These are phyloP conservation scores for Beverwykella pulmonaria DNA, from an alignment of 495 filamentous ascomycete genomes.

Conservation along the genomic window DNA sequence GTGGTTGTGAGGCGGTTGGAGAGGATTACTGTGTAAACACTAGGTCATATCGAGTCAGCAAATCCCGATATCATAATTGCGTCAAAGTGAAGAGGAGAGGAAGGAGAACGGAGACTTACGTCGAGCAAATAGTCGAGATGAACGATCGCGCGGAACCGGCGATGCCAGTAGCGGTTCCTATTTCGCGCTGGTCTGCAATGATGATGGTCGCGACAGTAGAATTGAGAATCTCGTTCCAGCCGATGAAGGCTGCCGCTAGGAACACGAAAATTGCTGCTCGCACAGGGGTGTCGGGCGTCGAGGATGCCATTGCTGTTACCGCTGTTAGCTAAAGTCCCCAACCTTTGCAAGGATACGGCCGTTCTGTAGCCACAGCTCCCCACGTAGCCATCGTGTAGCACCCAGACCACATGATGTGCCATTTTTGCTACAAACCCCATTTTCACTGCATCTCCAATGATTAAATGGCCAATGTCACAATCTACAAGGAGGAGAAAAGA, in stretches of 20 bases:
- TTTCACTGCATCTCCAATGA: no score
- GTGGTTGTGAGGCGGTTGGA: constrained; percentile 30
- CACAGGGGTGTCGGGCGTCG: constrained; percentile 26
- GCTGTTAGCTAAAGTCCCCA: neutral
- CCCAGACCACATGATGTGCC: no score
- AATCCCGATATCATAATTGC: neutral
- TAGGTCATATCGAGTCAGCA: neutral
- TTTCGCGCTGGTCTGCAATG: constrained; percentile 31
- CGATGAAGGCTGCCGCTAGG: constrained; percentile 32
- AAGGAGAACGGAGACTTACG: constrained; percentile 1
- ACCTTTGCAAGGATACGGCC: no score
- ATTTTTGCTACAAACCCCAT: no score
- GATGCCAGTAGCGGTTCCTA: constrained; percentile 29
- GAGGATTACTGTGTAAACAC: constrained; percentile 32
- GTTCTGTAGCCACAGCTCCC: no score
- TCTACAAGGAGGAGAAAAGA: no score
- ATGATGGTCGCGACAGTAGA: constrained; percentile 24
- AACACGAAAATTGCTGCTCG: constrained; percentile 33
- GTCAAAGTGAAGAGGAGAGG: no score
- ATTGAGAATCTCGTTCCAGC: constrained; percentile 34
- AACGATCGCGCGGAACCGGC: constrained; percentile 25
- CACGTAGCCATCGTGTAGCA: no score
- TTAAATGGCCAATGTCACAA: no score
- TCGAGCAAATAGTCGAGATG: constrained; percentile 29
- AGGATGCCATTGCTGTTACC: constrained; percentile 22